Evolutionary conservation across 179 eudicot species (phyloP), one percentile per base, ranked within the genome.

Genomic region (Beta lomatogona): DNA sequence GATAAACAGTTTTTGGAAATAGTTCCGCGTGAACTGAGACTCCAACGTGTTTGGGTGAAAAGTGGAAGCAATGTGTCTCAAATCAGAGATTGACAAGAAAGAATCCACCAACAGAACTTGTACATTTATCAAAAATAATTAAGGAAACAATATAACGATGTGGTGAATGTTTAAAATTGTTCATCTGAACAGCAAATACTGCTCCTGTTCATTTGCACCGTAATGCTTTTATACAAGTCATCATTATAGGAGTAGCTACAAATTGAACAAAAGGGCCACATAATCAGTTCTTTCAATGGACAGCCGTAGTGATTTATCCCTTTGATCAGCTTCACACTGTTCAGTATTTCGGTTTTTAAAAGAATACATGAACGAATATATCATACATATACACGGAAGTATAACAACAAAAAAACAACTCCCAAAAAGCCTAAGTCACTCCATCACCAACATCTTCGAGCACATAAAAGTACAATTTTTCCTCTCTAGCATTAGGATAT

Each of bases 301-400:
- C 64, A 73, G 48, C 14, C 45, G n/a, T 21, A 1, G 18, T 65
- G 50, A 68, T 68, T 68, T 44, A 68, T 68, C 50, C 52, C 72
- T 36, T 70, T 31, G 73, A 73, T 31, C 66, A 75, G 66, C 48
- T 57, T 57, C 60, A 75, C 48, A 75, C 45, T 80, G 70, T 77
- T 79, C 64, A 79, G 85, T 77, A 45, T 73, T 78, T 73, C 48
- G 31, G 78, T 72, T 73, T 67, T 41, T 46, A 63, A 83, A 79
- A 70, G 86, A 83, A 83, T 79, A 79, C 86, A 83, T 57, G 68
- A 74, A 75, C 82, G 69, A 83, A 74, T 83, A 74, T 79, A 83
- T 83, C 80, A 70, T 79, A 83, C 82, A 83, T 83, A 83, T 83
- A 75, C 86, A 79, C 80, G 77, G 77, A 83, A 55, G 79, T 79